Conservation (phyloP, 2,329 filamentous ascomycete genomes). For the Aspergillus fumigatiaffinis region DNA sequence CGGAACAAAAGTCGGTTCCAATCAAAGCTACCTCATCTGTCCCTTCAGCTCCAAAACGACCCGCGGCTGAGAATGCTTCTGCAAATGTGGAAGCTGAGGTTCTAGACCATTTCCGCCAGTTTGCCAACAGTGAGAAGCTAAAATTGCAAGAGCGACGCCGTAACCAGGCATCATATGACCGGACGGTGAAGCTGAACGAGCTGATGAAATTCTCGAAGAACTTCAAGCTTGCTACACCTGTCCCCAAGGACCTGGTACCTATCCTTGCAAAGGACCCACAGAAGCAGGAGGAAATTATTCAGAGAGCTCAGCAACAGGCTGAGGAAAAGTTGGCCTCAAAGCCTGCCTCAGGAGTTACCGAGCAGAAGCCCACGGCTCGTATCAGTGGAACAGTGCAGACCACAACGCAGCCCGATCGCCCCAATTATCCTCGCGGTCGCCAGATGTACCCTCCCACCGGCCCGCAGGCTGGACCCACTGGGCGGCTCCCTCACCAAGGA, state of each 20-base stretch:
- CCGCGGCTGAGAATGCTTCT: conserved; percentile 50
- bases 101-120: conserved; percentile 61
- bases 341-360: conserved; percentile 39
- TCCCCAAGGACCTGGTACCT: conserved; percentile 84
- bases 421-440: conserved; percentile 46
- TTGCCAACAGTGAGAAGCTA: conserved; percentile 59
- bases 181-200: conserved; percentile 88
- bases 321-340: conserved; percentile 53
- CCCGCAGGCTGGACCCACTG: conserved; percentile 40
- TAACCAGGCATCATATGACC: conserved; percentile 63
- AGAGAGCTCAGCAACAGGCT: conserved; percentile 75
- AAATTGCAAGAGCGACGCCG: conserved; percentile 56
- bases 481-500: conserved; percentile 41
- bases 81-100: conserved; percentile 60
- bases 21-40: conserved; percentile 26
- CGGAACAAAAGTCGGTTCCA: conserved; percentile 22
- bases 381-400: conserved; percentile 33
- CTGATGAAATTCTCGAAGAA: conserved; percentile 89
- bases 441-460: conserved; percentile 45
- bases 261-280: conserved; percentile 96
- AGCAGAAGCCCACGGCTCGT: conserved; percentile 52
- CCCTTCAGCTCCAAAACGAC: conserved; percentile 30
- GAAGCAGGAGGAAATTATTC: conserved; percentile 90
- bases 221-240: conserved; percentile 91
- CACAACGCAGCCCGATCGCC: conserved; percentile 43